These are phyloP conservation scores for Dinochytrium kinnereticum DNA, from an alignment of 371 early-diverging fungal species.

Conservation along the genomic window DNA sequence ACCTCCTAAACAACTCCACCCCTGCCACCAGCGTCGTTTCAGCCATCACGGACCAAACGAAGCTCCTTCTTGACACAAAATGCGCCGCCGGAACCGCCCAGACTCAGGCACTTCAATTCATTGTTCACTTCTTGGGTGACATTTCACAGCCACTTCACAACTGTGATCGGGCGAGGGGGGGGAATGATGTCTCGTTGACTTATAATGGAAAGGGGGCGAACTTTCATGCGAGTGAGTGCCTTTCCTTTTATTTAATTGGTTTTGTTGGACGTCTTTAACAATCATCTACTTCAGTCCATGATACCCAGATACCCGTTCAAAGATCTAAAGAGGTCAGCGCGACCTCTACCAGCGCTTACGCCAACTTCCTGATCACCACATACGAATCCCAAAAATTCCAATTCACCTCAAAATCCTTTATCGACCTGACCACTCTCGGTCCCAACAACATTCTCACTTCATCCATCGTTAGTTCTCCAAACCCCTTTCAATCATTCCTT, in stretches of 20 bases:
- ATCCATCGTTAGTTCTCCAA: neutral
- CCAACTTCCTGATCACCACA: constrained; percentile 10
- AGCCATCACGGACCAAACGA: constrained; percentile 36
- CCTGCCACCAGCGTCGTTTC: constrained; percentile 21
- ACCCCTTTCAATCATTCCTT: too few relatives aligned
- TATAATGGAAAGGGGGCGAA: constrained; percentile 20
- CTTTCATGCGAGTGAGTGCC: constrained; percentile 33
- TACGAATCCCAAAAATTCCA: constrained; percentile 12
- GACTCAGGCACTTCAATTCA: constrained; percentile 37
- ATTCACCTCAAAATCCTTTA: constrained; percentile 14
- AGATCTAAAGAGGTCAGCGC: constrained; percentile 21
- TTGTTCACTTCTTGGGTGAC: constrained; percentile 65
- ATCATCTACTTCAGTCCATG: constrained; percentile 31
- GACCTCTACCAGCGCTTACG: constrained; percentile 6
- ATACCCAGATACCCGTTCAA: constrained; percentile 22
- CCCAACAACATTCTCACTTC: neutral
- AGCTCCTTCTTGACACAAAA: constrained; percentile 10
- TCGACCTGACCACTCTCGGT: constrained; percentile 20
- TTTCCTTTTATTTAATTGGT: too few relatives aligned
- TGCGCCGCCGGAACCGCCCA: constrained; percentile 13
- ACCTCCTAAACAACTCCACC: too few relatives aligned
- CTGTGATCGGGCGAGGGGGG: constrained; percentile 36
- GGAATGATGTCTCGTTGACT: constrained; percentile 8
- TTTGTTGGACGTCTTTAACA: too few relatives aligned
- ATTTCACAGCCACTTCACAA: constrained; percentile 66